A percentile compares a stretch with the other conserved stretches of the same genome.
These are phyloP conservation scores for Papiliotrema terrestris DNA, from an alignment of 1,284 basidiomycete species.

Conservation along the genomic window DNA sequence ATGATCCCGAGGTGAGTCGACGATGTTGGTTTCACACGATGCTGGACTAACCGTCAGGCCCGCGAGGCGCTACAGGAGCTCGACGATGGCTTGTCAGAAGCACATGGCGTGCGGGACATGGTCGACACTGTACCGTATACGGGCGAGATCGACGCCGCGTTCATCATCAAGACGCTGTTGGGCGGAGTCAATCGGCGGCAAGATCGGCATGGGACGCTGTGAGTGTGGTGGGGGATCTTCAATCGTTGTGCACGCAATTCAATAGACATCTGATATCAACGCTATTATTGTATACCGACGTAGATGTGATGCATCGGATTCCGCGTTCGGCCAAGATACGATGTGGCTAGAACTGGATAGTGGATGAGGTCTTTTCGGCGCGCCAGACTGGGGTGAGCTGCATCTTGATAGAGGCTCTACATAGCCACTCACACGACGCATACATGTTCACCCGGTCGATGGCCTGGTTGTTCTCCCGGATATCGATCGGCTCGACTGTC, in stretches of 20 bases:
- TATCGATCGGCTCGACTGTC: slow-evolving; percentile 51
- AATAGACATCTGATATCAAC: too few relatives aligned
- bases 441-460: slow-evolving; percentile 67
- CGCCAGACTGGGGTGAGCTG: slow-evolving; percentile 33
- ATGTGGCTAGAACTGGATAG: not conserved
- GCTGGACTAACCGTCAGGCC: slow-evolving; percentile 14
- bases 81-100: slow-evolving; percentile 38
- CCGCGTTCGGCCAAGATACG: too few relatives aligned
- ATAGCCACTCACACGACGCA: slow-evolving; percentile 36
- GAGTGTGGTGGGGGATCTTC: too few relatives aligned
- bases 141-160: slow-evolving; percentile 28
- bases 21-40: not conserved
- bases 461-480: slow-evolving; percentile 53
- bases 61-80: slow-evolving; percentile 42
- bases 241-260: not conserved
- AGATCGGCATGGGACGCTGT: slow-evolving; percentile 11
- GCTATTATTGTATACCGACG: too few relatives aligned
- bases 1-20: slow-evolving; percentile 34
- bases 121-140: slow-evolving; percentile 45
- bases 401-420: not conserved
- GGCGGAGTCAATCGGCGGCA: slow-evolving; percentile 42
- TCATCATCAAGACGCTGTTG: slow-evolving; percentile 42
- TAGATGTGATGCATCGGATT: too few relatives aligned
- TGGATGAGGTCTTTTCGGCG: slow-evolving; percentile 26
- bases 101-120: slow-evolving; percentile 41